Conservation (phyloP, 164 flowering plant species). For the Malania oleifera region DNA sequence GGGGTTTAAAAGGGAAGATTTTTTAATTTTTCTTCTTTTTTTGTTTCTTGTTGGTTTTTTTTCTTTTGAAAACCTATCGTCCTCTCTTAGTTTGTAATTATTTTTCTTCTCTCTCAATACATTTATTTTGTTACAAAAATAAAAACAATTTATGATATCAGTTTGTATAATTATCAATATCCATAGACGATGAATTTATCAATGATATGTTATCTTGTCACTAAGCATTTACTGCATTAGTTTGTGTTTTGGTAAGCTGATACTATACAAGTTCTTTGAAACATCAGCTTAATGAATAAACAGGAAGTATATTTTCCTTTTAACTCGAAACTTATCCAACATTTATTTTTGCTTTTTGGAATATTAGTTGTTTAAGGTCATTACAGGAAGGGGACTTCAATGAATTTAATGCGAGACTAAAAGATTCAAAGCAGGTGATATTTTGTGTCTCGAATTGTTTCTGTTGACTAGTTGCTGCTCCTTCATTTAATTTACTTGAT, state of each 20-base stretch:
- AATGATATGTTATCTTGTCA: not conserved
- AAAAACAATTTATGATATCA: not conserved
- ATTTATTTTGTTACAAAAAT: too few species aligned
- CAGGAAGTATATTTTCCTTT: not conserved
- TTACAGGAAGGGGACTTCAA: slow-evolving; percentile 71
- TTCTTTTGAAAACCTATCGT: too few species aligned
- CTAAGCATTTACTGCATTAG: too few species aligned
- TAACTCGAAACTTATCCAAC: not conserved
- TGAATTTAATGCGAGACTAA: slow-evolving; percentile 55
- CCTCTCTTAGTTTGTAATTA: too few species aligned
- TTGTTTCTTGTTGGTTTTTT: too few species aligned
- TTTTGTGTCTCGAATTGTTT: not conserved
- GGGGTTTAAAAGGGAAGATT: too few species aligned
- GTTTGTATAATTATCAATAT: not conserved
- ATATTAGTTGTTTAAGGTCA: slow-evolving; percentile 76
- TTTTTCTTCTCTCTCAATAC: too few species aligned
- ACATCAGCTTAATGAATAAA: too few species aligned
- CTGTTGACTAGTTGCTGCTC: not conserved
- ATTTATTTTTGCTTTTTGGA: slow-evolving; percentile 7
- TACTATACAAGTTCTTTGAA: too few species aligned
- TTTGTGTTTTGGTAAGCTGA: too few species aligned
- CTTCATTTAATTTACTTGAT: not conserved
- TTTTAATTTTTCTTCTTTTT: too few species aligned
- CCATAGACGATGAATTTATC: not conserved
- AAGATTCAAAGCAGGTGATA: slow-evolving; percentile 70